Percentiles rank a stretch among this genome's conserved stretches.
Conservation (phyloP, 345 rosid species). For the Balakata baccata region DNA sequence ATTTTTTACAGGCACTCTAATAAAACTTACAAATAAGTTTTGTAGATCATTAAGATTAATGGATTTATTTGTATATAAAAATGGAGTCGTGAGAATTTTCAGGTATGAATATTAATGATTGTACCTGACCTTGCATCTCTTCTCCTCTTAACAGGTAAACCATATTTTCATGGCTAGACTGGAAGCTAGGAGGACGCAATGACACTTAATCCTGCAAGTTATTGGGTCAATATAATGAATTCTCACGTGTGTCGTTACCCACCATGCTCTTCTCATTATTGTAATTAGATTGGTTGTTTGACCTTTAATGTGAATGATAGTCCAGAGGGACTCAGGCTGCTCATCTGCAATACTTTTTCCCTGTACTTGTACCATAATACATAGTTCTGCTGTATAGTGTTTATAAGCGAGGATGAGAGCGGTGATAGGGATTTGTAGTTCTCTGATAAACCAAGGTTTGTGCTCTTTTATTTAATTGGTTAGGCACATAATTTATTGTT, state of each 20-base stretch:
- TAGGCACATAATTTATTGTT: conserved; percentile 15
- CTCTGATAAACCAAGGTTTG: conserved; percentile 40
- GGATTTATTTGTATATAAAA: conserved; percentile 2
- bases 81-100: conserved; percentile 5
- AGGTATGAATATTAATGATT: neutral
- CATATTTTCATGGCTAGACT: conserved; percentile 1
- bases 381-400: conserved; percentile 46
- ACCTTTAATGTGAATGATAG: conserved; percentile 16
- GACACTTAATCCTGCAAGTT: conserved; percentile 8
- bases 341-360: conserved; percentile 21
- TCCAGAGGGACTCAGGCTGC: conserved; percentile 20
- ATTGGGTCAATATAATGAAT: conserved; percentile 16
- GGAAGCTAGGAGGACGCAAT: conserved; percentile 10
- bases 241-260: conserved; percentile 3
- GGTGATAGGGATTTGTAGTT: conserved; percentile 28
- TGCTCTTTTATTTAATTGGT: conserved; percentile 24
- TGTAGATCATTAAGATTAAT: neutral
- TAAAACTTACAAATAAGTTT: neutral
- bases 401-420: conserved; percentile 28
- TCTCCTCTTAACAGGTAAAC: conserved; percentile 33
- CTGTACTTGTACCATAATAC: conserved; percentile 31
- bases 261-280: conserved; percentile 12
- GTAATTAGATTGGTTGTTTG: conserved; percentile 24
- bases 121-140: conserved; percentile 8
- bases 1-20: neutral